Evolutionary conservation across 352 stramenopile species (phyloP).

Genomic region (Pelagophyceae sp.): DNA sequence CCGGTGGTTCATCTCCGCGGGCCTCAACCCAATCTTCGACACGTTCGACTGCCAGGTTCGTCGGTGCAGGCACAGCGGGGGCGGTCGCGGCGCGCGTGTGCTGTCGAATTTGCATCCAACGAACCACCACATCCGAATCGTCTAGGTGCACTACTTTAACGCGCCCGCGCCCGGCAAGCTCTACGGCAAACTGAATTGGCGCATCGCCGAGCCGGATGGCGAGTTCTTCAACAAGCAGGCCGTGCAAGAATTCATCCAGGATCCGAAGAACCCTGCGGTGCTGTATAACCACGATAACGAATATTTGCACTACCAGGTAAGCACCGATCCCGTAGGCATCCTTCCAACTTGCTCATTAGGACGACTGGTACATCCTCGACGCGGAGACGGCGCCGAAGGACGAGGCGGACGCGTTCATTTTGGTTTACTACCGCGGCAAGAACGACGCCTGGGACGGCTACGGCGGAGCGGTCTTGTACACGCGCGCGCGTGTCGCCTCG

Average conservation of each 20-base stretch:
- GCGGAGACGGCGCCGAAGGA: conserved; percentile 46
- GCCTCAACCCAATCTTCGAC: conserved; percentile 67
- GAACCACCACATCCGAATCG: too few species aligned
- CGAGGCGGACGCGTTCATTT: conserved; percentile 53
- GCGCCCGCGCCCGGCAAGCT: conserved; percentile 54
- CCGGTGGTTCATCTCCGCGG: conserved; percentile 63
- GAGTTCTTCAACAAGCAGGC: conserved; percentile 68
- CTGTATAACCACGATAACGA: conserved; percentile 76
- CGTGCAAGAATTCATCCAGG: conserved; percentile 63
- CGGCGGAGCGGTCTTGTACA: conserved; percentile 66
- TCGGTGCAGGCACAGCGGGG: too few species aligned
- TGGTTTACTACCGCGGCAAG: conserved; percentile 65
- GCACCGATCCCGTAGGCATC: too few species aligned
- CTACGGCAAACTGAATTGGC: conserved; percentile 67
- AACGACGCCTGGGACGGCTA: conserved; percentile 75
- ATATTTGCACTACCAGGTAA: conserved; percentile 72
- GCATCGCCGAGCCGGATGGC: conserved; percentile 64
- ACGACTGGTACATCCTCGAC: conserved; percentile 75
- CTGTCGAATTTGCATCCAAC: not conserved
- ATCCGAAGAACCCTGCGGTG: conserved; percentile 53
- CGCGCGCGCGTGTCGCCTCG: conserved; percentile 45
- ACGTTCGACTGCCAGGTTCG: conserved; percentile 66
- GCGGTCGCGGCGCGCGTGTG: too few species aligned
- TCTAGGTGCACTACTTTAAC: conserved; percentile 74
- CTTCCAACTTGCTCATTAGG: too few species aligned